phyloP scores from a whole-genome alignment of 2,329 filamentous ascomycete genomes.

The Immersiporthe knoxdaviesiana region DNA sequence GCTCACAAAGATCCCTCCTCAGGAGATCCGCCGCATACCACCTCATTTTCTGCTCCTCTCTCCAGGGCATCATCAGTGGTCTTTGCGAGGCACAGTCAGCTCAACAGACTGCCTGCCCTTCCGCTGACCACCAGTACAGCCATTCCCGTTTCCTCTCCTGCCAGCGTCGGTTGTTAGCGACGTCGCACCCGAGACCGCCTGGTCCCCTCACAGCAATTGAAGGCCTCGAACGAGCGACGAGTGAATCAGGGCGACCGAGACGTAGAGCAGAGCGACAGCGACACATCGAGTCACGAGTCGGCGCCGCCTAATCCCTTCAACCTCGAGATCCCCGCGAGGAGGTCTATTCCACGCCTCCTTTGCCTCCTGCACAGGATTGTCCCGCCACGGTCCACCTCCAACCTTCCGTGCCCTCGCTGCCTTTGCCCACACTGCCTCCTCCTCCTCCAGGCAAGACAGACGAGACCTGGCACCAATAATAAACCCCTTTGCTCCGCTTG shows the following conservation, averaged over 20 bases:
- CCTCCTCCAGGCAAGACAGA: background rate
- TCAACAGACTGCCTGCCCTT: background rate
- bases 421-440: slow-evolving; percentile 4
- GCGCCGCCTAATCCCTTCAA: background rate
- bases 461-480: background rate
- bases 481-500: background rate
- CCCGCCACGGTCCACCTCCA: slow-evolving; percentile 3
- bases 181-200: background rate
- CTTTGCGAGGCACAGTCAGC: background rate
- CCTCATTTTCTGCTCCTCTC: background rate
- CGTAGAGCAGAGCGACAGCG: background rate
- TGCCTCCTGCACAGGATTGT: background rate
- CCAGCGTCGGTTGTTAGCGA: background rate
- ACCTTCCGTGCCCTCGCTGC: background rate
- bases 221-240: background rate
- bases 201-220: background rate
- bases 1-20: background rate
- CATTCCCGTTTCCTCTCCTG: background rate
- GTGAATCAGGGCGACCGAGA: background rate
- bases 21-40: background rate
- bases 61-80: background rate
- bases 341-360: background rate
- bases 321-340: background rate
- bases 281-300: background rate
- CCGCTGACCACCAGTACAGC: background rate